A percentile compares a stretch with the other conserved stretches of the same genome.
These are phyloP conservation scores for Dendrothele bispora DNA, from an alignment of 768 basidiomycete genomes.

Conservation along the genomic window DNA sequence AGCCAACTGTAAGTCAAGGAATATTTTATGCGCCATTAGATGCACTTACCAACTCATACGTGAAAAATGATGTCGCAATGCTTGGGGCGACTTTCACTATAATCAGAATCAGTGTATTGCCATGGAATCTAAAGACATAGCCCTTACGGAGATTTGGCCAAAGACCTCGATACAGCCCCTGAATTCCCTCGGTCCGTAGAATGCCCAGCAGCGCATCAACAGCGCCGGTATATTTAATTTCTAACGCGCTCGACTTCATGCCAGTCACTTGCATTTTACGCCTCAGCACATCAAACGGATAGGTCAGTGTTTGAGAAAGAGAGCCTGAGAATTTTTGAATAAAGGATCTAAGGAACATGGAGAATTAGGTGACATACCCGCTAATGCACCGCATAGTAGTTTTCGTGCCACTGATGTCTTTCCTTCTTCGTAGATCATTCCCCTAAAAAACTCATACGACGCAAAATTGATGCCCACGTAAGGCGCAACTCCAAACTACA, in stretches of 20 bases:
- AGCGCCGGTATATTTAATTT: constrained; percentile 76
- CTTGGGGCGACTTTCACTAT: constrained; percentile 90
- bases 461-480: constrained; percentile 92
- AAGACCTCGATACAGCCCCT: constrained; percentile 79
- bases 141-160: constrained; percentile 87
- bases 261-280: constrained; percentile 96
- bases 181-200: constrained; percentile 69
- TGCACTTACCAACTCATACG: constrained; percentile 62
- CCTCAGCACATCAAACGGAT: constrained; percentile 92
- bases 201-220: constrained; percentile 74
- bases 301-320: constrained; percentile 92
- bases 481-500: constrained; percentile 51
- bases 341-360: constrained; percentile 1
- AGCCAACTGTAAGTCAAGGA: neutral
- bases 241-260: constrained; percentile 58
- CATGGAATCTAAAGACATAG: constrained; percentile 3
- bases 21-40: constrained; percentile 6
- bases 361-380: constrained; percentile 47
- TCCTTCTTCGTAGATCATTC: constrained; percentile 78
- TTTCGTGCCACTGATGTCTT: constrained; percentile 69
- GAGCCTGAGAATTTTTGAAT: constrained; percentile 48
- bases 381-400: constrained; percentile 82
- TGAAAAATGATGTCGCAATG: constrained; percentile 85
- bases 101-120: constrained; percentile 1
- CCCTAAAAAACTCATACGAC: constrained; percentile 83